Conservation (phyloP, 2,329 filamentous ascomycete genomes). For the Salinomyces thailandicus region DNA sequence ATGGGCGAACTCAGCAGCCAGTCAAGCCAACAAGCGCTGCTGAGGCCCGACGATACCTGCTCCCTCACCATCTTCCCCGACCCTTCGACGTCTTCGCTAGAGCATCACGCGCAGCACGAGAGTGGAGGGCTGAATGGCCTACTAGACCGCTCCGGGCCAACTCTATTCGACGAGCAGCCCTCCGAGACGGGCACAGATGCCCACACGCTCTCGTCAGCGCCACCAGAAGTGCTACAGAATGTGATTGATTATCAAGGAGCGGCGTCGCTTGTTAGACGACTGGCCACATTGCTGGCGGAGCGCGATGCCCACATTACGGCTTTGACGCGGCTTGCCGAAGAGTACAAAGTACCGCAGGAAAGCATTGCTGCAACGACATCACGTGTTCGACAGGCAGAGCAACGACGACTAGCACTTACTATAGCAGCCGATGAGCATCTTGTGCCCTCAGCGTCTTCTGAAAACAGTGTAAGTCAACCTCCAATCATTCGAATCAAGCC, state of each 20-base stretch:
- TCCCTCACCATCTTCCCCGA: constrained; percentile 25
- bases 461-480: constrained; percentile 10
- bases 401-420: constrained; percentile 16
- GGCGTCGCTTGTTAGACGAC: constrained; percentile 18
- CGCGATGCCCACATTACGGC: constrained; percentile 26
- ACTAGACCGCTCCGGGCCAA: constrained; percentile 20
- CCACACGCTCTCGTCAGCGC: constrained; percentile 19
- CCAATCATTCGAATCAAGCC: too few species aligned
- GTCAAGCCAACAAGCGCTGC: constrained; percentile 5
- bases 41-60: constrained; percentile 12
- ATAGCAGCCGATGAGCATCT: constrained; percentile 17
- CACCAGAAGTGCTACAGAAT: constrained; percentile 14
- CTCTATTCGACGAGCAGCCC: constrained; percentile 23
- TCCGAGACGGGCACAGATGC: constrained; percentile 12
- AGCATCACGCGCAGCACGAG: constrained; percentile 4
- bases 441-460: constrained; percentile 4
- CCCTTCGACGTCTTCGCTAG: constrained; percentile 8
- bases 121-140: constrained; percentile 15
- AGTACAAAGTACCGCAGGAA: constrained; percentile 21
- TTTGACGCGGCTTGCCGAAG: constrained; percentile 23
- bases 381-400: constrained; percentile 21
- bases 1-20: constrained; percentile 12
- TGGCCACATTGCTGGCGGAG: constrained; percentile 21
- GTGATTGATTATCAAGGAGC: constrained; percentile 24
- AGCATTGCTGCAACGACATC: constrained; percentile 18